A percentile compares a stretch with the other conserved stretches of the same genome.
Conservation (phyloP, 495 filamentous ascomycete species). For the Thermochaetoides thermophila region DNA sequence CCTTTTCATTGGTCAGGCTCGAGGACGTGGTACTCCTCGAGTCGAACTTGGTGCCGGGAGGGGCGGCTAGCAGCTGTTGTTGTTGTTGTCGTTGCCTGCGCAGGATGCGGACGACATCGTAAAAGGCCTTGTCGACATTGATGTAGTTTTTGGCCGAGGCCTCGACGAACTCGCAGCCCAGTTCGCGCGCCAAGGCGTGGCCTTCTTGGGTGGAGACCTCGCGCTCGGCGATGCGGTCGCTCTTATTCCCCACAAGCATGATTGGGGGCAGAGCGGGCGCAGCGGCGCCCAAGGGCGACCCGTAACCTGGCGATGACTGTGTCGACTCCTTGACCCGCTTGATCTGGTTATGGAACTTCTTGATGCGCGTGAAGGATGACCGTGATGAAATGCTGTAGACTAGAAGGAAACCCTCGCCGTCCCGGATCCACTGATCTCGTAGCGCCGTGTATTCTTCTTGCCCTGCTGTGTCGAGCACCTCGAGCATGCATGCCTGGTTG, state of each 20-base stretch:
- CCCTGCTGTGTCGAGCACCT: conserved; percentile 96
- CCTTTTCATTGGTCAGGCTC: conserved; percentile 9
- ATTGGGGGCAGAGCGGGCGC: conserved; percentile 63
- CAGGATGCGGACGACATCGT: conserved; percentile 86
- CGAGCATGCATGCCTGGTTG: conserved; percentile 91
- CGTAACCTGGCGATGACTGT: conserved; percentile 60
- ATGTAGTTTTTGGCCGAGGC: conserved; percentile 99
- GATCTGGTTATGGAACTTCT: conserved; percentile 90
- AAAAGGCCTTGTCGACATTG: conserved; percentile 97
- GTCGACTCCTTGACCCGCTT: conserved; percentile 93
- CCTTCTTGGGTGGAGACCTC: conserved; percentile 96
- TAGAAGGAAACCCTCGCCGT: conserved; percentile 92
- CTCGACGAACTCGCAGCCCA: conserved; percentile 95
- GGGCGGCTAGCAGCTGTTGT: conserved; percentile 22
- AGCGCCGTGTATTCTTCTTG: conserved; percentile 98
- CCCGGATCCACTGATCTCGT: conserved; percentile 95
- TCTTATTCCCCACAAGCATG: conserved; percentile 98
- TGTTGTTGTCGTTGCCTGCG: conserved; percentile 59
- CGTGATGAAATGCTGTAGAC: conserved; percentile 97
- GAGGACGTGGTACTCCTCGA: conserved; percentile 10
- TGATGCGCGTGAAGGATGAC: conserved; percentile 87
- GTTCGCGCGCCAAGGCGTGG: conserved; percentile 73
- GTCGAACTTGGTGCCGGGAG: conserved; percentile 19
- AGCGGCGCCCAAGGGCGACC: conserved; percentile 39
- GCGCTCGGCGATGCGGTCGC: conserved; percentile 85